Conservation (phyloP, 2,329 filamentous ascomycete species). For the Hymenoscyphus fraxineus region DNA sequence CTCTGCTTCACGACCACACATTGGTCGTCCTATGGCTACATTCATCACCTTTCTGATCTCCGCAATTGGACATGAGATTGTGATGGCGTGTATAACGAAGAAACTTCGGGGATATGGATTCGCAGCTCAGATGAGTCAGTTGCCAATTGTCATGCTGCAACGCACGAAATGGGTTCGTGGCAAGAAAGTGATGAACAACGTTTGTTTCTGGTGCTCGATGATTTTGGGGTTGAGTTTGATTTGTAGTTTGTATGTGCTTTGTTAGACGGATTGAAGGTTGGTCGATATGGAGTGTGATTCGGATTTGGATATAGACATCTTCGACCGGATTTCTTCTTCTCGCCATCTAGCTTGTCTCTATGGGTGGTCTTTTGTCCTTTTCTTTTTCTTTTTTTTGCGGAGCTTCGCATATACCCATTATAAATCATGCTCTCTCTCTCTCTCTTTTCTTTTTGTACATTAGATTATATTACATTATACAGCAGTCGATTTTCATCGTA, state of each 20-base stretch:
- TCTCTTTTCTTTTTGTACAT: too few relatives aligned
- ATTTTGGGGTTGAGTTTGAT: constrained; percentile 73
- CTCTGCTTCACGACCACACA: constrained; percentile 70
- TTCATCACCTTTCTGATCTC: constrained; percentile 89
- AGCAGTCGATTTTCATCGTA: too few relatives aligned
- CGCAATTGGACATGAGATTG: constrained; percentile 85
- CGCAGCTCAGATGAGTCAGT: constrained; percentile 90
- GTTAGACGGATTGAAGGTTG: constrained; percentile 9
- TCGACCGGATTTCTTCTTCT: not conserved
- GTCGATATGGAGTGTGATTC: too few relatives aligned
- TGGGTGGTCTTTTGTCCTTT: not conserved
- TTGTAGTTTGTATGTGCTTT: constrained; percentile 28
- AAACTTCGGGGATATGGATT: constrained; percentile 95
- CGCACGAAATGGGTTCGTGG: constrained; percentile 72
- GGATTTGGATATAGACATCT: not conserved
- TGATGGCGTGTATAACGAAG: constrained; percentile 97
- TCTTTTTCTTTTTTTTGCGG: not conserved
- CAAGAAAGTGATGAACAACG: constrained; percentile 77
- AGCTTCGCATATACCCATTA: not conserved
- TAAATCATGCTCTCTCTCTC: not conserved
- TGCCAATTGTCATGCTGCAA: constrained; percentile 92
- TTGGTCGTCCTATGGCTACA: constrained; percentile 75
- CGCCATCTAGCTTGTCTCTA: too few relatives aligned
- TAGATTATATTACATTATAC: too few relatives aligned
- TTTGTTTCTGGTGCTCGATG: constrained; percentile 90